Conservation (phyloP, 1,139 yeast species). For the Pichia inconspicua region DNA sequence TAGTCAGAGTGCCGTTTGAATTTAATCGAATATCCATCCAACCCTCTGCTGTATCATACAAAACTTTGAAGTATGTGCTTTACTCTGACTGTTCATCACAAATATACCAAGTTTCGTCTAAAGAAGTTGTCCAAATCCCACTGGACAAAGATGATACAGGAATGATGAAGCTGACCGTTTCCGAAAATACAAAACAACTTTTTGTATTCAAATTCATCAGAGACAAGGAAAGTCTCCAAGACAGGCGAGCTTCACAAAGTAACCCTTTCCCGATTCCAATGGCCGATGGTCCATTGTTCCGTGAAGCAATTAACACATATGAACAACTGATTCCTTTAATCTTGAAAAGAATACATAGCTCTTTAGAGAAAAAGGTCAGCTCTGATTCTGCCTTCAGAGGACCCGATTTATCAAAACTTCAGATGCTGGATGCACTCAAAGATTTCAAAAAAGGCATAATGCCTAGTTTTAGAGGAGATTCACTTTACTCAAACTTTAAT, state of each 20-base stretch:
- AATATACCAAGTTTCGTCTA: neutral
- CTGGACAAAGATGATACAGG: neutral
- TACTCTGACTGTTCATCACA: neutral
- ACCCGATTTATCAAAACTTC: slow-evolving; percentile 11
- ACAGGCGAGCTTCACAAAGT: neutral
- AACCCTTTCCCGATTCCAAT: slow-evolving; percentile 29
- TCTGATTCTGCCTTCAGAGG: slow-evolving; percentile 18
- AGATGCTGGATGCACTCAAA: slow-evolving; percentile 26
- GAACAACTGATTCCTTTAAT: slow-evolving; percentile 39
- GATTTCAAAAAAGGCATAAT: slow-evolving; percentile 27
- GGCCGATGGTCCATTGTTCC: slow-evolving; percentile 72
- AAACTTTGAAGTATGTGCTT: neutral
- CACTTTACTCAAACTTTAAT: neutral
- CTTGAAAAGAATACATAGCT: slow-evolving; percentile 37
- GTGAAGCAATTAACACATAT: slow-evolving; percentile 46
- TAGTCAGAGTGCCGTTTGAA: slow-evolving; percentile 1
- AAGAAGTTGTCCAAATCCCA: neutral
- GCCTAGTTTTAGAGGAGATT: slow-evolving; percentile 1
- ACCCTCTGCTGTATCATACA: neutral
- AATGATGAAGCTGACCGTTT: neutral
- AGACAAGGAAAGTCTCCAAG: neutral
- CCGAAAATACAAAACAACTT: neutral
- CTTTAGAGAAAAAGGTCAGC: slow-evolving; percentile 16
- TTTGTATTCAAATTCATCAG: neutral
- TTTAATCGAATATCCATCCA: slow-evolving; percentile 6